Evolutionary conservation across 805 yeast genomes (phyloP), one percentile per base, ranked within the genome.

Genomic region (Pichia paraexigua): DNA sequence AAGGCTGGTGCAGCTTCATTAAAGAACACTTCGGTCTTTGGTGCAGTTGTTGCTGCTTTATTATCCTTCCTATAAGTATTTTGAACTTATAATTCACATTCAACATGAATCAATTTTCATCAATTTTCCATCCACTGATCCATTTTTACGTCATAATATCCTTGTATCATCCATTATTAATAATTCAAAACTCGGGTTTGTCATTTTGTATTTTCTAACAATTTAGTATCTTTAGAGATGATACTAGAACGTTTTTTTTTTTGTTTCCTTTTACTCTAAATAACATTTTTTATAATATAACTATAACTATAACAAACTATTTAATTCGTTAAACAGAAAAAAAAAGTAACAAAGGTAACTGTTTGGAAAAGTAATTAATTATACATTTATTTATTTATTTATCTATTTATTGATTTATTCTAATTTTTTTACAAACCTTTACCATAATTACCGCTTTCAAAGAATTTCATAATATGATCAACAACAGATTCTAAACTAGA

Each of bases 361-460:
- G 25, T 24, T 24, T 24, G 25, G 25, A 24, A 24, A 24, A 24
- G 25, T 24, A 7, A 24, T 24, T 24, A 24, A 24, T 4, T 24
- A 24, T 24, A 24, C 25, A 24, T 24, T 24, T 4, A 24, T 24
- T 5, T 24, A 24, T 24, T 24, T n/a, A n/a, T n/a, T n/a, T n/a
- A n/a, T n/a, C n/a, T n/a, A n/a, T n/a, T n/a, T n/a, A n/a, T 24
- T 24, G 25, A 24, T 24, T 5, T 24, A 24, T 24, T 24, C 25
- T 24, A 24, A 24, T 5, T 24, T 5, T 24, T 17, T 24, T 78
- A 87, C 67, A 88, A 75, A 41, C 96, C 96, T 73, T 89, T 88
- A 58, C 92, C 95, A 68, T 87, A 88, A 71, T 86, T 85, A 47
- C 95, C 95, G 58, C 79, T 73, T 56, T 79, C 83, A 60, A 83